phyloP scores from a whole-genome alignment of 2,329 filamentous ascomycete genomes.

The Colletotrichum caudatum region DNA sequence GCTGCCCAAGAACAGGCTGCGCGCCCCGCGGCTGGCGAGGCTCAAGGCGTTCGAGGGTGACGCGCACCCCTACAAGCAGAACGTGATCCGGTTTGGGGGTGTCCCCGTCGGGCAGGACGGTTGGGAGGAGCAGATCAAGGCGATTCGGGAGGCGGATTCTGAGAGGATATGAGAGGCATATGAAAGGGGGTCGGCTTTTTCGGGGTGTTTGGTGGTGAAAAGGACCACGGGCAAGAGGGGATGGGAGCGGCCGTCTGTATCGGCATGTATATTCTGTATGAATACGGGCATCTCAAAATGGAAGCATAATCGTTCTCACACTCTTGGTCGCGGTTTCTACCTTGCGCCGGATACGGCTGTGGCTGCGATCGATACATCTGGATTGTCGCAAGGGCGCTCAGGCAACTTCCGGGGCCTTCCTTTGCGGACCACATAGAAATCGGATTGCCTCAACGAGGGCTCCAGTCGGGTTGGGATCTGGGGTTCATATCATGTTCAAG shows the following conservation, averaged over 20 bases:
- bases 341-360: too few species aligned
- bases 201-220: neutral
- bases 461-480: neutral
- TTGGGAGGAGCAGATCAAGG: conserved; percentile 65
- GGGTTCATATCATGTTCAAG: neutral
- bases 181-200: neutral
- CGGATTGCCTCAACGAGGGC: neutral
- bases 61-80: conserved; percentile 90
- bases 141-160: conserved; percentile 62
- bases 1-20: conserved; percentile 95
- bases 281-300: conserved; percentile 39
- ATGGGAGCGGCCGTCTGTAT: conserved; percentile 12
- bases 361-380: neutral
- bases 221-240: neutral
- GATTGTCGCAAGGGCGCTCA: neutral
- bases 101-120: conserved; percentile 65
- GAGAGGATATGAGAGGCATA: conserved; percentile 60
- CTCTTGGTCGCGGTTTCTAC: neutral
- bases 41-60: conserved; percentile 97
- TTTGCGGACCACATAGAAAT: too few species aligned
- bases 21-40: conserved; percentile 87
- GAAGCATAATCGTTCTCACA: conserved; percentile 26
- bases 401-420: too few species aligned
- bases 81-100: conserved; percentile 80
- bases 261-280: conserved; percentile 43